Conservation (phyloP, 2,329 filamentous ascomycete genomes). For the Cladosporium cucumerinum region DNA sequence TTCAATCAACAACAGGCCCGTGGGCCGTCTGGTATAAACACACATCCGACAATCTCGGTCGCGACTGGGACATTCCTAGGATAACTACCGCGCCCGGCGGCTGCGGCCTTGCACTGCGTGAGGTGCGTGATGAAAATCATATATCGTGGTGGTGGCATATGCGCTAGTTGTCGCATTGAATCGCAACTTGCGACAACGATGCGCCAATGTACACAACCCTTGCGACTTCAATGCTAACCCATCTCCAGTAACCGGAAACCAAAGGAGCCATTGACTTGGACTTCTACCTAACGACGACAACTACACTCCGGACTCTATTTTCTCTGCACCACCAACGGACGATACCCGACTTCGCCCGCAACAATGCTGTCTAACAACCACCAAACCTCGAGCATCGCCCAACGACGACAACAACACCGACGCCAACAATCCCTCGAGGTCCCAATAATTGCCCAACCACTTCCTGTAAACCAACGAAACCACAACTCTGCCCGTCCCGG, state of each 20-base stretch:
- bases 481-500: slow-evolving; percentile 44
- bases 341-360: slow-evolving; percentile 32
- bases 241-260: slow-evolving; percentile 29
- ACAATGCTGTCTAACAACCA: slow-evolving; percentile 75
- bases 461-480: slow-evolving; percentile 57
- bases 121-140: slow-evolving; percentile 58
- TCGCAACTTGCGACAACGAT: background rate
- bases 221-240: slow-evolving; percentile 16
- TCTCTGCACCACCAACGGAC: slow-evolving; percentile 44
- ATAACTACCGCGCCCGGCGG: slow-evolving; percentile 60
- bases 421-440: slow-evolving; percentile 85
- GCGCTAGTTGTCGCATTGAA: slow-evolving; percentile 4
- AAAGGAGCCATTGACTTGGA: slow-evolving; percentile 32
- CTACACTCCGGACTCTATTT: slow-evolving; percentile 61
- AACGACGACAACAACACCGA: slow-evolving; percentile 72
- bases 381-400: slow-evolving; percentile 67
- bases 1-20: slow-evolving; percentile 16
- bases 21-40: slow-evolving; percentile 14
- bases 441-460: slow-evolving; percentile 61
- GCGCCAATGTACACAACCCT: background rate
- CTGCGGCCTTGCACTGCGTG: slow-evolving; percentile 77
- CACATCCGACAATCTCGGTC: background rate
- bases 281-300: slow-evolving; percentile 35
- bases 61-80: slow-evolving; percentile 14
- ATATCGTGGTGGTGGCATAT: slow-evolving; percentile 21